Conservation (phyloP, 1,284 basidiomycete species). For the Ceratobasidium sp. region DNA sequence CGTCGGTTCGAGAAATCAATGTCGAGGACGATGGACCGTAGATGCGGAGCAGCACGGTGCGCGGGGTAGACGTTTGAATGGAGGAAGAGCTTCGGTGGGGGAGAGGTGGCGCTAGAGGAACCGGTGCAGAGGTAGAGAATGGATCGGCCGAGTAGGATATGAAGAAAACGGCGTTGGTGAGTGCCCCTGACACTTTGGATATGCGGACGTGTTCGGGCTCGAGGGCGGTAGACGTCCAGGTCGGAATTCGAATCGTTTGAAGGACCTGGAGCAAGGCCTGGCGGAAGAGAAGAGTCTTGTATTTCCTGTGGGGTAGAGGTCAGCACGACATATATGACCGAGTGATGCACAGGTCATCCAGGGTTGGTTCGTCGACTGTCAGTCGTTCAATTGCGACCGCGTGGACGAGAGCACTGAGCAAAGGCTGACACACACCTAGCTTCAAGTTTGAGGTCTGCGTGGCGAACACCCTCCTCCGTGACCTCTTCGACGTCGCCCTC, state of each 20-base stretch:
- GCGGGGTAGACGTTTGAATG: conserved; percentile 58
- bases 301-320: conserved; percentile 64
- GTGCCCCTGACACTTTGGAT: conserved; percentile 86
- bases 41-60: conserved; percentile 85
- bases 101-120: conserved; percentile 56
- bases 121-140: conserved; percentile 51
- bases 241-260: conserved; percentile 66
- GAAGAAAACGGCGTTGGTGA: conserved; percentile 96
- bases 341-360: conserved; percentile 27
- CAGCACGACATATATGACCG: conserved; percentile 11
- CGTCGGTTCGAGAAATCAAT: conserved; percentile 86
- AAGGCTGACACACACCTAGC: conserved; percentile 71
- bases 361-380: conserved; percentile 18
- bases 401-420: conserved; percentile 50
- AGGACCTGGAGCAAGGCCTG: conserved; percentile 70
- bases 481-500: conserved; percentile 59
- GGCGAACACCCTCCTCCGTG: conserved; percentile 72
- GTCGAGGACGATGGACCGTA: conserved; percentile 89
- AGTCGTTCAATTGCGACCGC: conserved; percentile 15
- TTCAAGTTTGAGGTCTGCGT: conserved; percentile 73
- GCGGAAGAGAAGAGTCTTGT: conserved; percentile 73
- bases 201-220: conserved; percentile 68
- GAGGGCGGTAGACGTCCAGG: conserved; percentile 63
- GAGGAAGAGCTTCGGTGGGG: conserved; percentile 53
- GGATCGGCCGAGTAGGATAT: conserved; percentile 67